Percentiles rank a stretch among this genome's conserved stretches.
Conservation (phyloP, 2,329 filamentous ascomycete species). For the Colletotrichum siamense region DNA sequence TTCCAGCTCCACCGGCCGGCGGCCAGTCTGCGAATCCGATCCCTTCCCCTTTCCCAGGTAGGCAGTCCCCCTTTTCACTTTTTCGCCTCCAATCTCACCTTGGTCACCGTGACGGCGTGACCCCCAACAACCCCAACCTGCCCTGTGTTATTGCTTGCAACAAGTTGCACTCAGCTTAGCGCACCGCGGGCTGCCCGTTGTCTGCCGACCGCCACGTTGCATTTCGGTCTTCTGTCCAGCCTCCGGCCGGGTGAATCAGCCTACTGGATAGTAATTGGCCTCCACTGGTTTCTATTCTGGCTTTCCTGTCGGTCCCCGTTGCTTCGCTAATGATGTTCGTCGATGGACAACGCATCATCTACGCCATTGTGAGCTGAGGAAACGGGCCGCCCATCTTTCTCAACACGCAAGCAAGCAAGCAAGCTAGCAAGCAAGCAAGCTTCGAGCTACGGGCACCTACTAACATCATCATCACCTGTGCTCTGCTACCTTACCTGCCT, state of each 20-base stretch:
- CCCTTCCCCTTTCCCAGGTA: slow-evolving; percentile 1
- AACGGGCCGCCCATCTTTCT: neutral
- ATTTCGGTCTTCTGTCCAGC: neutral
- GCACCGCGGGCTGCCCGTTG: neutral
- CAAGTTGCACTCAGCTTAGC: no score
- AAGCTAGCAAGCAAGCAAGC: no score
- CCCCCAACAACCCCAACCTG: no score
- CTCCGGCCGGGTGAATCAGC: neutral
- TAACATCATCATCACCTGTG: no score
- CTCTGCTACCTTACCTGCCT: neutral
- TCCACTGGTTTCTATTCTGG: neutral
- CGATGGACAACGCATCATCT: neutral
- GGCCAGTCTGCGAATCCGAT: neutral
- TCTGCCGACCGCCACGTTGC: neutral
- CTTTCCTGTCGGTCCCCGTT: neutral
- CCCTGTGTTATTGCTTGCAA: no score
- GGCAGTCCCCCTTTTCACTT: neutral
- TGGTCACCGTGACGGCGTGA: no score
- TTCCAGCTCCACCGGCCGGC: neutral
- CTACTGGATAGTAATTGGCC: neutral
- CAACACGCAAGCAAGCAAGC: no score
- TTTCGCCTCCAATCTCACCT: neutral
- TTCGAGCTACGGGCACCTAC: no score
- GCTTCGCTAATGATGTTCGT: neutral
- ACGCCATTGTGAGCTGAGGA: slow-evolving; percentile 13